Base-by-base conservation (phyloP, 75 land plant genomes). In the Selaginella moellendorffii region DNA sequence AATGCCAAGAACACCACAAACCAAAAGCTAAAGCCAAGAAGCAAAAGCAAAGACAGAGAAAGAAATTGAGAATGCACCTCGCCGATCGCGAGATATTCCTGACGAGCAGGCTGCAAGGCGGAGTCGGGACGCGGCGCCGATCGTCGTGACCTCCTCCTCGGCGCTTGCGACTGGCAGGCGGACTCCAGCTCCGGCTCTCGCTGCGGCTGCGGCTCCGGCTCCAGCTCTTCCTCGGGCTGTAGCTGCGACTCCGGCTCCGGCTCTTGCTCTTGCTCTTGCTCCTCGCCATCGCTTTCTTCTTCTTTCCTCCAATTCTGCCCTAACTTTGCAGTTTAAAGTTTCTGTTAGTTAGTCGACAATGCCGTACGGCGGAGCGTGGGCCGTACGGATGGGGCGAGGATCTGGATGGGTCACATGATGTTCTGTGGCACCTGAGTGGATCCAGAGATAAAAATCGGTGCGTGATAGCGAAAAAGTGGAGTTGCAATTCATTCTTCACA, bases 201-300 rank as follows among this genome's bases (percentile, higher is more conserved):
- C 59, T 56, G 25, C 59, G 59, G 21, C 59, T 56, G 19, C 59
- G 59, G 59, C 59, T 56, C 59, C 59, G 5, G 24, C 23, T 19
- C 23, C 59, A 21, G 19, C 59, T 56, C 23, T 24, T 56, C 24
- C 19, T 56, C 17, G 59, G 59, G 59, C 59, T 56, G 25, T 24
- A 56, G 59, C 59, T 56, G 17, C 59, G 5, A 21, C 59, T 56
- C 19, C 59, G 5, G 59, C 59, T 56, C 8, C 23, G 59, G n/a
- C n/a, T n/a, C n/a, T n/a, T n/a, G n/a, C n/a, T n/a, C n/a, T n/a
- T n/a, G 59, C 59, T 56, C 24, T n/a, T 56, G 59, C 59, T 56
- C 59, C 59, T 36, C 46, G 46, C 59, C 59, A 56, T 56, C 24
- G n/a, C n/a, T n/a, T n/a, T n/a, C n/a, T n/a, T n/a, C n/a, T n/a